A percentile compares a stretch with the other conserved stretches of the same genome.
These are phyloP conservation scores for Lepidium africanum DNA, from an alignment of 345 rosid genomes.

Conservation along the genomic window DNA sequence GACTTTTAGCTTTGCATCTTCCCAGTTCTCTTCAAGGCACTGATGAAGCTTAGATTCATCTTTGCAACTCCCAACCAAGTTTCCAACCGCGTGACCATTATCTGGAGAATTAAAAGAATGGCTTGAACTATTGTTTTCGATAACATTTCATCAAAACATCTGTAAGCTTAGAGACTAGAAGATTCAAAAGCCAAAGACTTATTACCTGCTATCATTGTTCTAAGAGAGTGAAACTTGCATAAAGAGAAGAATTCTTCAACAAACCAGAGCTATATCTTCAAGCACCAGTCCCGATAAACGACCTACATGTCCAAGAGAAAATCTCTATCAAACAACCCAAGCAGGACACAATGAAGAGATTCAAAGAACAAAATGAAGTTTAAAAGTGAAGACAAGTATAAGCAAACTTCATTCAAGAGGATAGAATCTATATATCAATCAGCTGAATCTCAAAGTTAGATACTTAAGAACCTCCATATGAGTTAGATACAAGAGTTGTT, in stretches of 20 bases:
- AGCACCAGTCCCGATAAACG: background rate
- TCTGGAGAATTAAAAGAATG: constrained; percentile 32
- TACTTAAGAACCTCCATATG: constrained; percentile 17
- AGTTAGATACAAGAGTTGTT: constrained; percentile 21
- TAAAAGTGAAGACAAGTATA: constrained; percentile 18
- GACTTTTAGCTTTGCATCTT: constrained; percentile 27
- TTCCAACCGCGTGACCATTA: constrained; percentile 34
- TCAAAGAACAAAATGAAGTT: constrained; percentile 1
- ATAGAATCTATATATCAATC: constrained; percentile 17
- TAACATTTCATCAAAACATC: background rate
- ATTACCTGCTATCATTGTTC: constrained; percentile 61
- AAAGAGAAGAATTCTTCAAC: constrained; percentile 9
- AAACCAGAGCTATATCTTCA: constrained; percentile 23
- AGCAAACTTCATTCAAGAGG: constrained; percentile 12
- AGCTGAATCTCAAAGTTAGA: background rate
- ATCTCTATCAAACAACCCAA: background rate
- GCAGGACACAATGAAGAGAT: background rate
- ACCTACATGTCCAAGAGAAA: constrained; percentile 1
- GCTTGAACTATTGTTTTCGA: background rate
- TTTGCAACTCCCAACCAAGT: constrained; percentile 30
- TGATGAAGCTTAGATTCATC: constrained; percentile 31
- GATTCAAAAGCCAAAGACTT: background rate
- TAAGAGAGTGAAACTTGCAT: constrained; percentile 19
- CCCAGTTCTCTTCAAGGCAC: constrained; percentile 26
- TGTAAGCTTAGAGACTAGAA: background rate